Evolutionary conservation across 805 yeast species (phyloP).

Genomic region (Wickerhamomyces subpelliculosus): DNA sequence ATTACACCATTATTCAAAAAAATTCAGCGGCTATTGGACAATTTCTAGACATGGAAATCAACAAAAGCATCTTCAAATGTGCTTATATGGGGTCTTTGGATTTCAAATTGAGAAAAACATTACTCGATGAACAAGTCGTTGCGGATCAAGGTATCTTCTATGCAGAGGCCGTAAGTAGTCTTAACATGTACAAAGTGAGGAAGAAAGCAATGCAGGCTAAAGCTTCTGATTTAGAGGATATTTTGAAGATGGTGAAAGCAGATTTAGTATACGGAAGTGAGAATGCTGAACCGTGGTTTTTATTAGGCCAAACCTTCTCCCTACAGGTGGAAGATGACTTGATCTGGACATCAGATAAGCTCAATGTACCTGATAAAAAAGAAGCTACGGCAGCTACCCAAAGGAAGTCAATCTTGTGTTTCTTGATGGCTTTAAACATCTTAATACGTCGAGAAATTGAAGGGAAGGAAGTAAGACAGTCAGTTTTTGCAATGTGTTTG

Average conservation of each 20-base stretch:
- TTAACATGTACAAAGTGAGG: conserved; percentile 60
- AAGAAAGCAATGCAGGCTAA: conserved; percentile 76
- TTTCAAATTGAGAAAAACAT: conserved; percentile 24
- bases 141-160: conserved; percentile 56
- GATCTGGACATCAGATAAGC: conserved; percentile 86
- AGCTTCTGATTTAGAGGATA: conserved; percentile 72
- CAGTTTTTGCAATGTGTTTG: conserved; percentile 31
- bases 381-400: conserved; percentile 55
- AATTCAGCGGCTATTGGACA: conserved; percentile 40
- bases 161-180: conserved; percentile 58
- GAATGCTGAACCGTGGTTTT: conserved; percentile 80
- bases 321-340: conserved; percentile 81
- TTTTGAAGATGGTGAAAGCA: conserved; percentile 53
- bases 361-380: conserved; percentile 57
- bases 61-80: conserved; percentile 37
- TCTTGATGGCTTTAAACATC: conserved; percentile 60
- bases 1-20: conserved; percentile 33
- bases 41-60: conserved; percentile 41
- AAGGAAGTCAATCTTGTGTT: conserved; percentile 64
- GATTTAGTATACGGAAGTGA: conserved; percentile 64
- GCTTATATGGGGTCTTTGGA: conserved; percentile 44
- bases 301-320: conserved; percentile 74
- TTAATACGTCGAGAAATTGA: conserved; percentile 18
- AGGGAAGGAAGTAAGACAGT: conserved; percentile 28
- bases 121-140: conserved; percentile 28